Conservation (phyloP, 208 protist genomes). For the Trypanosoma avium region DNA sequence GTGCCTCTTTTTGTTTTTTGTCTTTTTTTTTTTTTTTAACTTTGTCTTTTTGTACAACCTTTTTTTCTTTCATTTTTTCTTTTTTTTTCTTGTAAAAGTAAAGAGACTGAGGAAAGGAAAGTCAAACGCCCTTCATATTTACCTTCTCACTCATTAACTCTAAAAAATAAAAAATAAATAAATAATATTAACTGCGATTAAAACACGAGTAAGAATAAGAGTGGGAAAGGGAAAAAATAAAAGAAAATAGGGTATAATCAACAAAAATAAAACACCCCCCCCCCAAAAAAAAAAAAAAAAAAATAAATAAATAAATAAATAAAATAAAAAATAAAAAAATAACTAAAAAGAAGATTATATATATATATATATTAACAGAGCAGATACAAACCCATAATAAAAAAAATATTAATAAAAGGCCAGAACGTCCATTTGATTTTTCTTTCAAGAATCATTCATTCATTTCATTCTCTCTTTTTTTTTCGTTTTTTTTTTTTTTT, state of each 20-base stretch:
- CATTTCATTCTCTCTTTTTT: neutral
- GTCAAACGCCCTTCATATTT: no score
- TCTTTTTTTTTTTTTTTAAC: neutral
- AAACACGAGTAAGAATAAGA: no score
- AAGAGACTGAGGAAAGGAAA: no score
- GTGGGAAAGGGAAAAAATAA: no score
- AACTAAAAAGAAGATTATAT: neutral
- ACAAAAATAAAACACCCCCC: constrained; percentile 1
- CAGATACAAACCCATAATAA: neutral
- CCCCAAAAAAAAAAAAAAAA: neutral
- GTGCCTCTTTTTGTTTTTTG: neutral
- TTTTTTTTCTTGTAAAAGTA: constrained; percentile 4
- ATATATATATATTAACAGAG: neutral
- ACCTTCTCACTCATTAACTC: no score
- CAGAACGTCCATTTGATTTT: no score
- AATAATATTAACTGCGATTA: no score
- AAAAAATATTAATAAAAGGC: neutral
- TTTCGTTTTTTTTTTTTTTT: constrained; percentile 3
- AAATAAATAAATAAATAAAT: neutral
- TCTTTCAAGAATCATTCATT: no score
- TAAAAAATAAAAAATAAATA: no score
- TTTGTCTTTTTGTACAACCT: neutral
- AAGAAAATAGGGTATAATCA: no score
- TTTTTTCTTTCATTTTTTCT: constrained; percentile 9
- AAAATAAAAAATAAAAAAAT: neutral